Percentiles rank a stretch among this genome's conserved stretches.
phyloP scores from a whole-genome alignment of 306 rosid species.

The Cicer arietinum region DNA sequence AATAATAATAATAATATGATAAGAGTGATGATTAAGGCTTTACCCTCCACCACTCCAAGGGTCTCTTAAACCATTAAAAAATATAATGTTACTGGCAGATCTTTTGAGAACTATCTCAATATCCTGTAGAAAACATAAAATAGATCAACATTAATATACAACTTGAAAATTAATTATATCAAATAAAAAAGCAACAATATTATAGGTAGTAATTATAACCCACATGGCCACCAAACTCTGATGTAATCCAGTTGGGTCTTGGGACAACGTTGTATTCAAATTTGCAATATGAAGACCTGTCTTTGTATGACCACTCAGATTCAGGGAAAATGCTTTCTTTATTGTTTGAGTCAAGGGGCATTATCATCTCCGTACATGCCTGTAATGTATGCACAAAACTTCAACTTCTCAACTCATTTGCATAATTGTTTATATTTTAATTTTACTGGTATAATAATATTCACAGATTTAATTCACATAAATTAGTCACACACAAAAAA shows the following conservation, averaged over 20 bases:
- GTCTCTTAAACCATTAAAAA: slow-evolving; percentile 93
- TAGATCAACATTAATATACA: background rate
- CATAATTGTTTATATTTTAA: no score
- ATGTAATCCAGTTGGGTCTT: slow-evolving; percentile 75
- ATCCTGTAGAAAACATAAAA: slow-evolving; percentile 49
- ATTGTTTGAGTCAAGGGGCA: slow-evolving; percentile 59
- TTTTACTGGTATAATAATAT: background rate
- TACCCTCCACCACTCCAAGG: slow-evolving; percentile 99
- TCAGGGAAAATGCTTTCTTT: slow-evolving; percentile 71
- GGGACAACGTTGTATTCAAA: slow-evolving; percentile 36
- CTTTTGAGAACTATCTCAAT: slow-evolving; percentile 66
- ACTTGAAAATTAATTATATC: background rate
- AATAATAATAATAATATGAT: background rate
- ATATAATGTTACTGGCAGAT: slow-evolving; percentile 80
- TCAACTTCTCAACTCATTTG: no score
- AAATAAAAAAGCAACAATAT: background rate
- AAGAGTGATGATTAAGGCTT: slow-evolving; percentile 3
- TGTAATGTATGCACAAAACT: slow-evolving; percentile 32
- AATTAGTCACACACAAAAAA: no score
- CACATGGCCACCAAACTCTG: slow-evolving; percentile 80
- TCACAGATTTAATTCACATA: no score
- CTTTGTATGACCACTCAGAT: slow-evolving; percentile 51
- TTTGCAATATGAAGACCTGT: slow-evolving; percentile 40
- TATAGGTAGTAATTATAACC: background rate
- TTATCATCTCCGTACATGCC: slow-evolving; percentile 86